phyloP scores from a whole-genome alignment of 2,329 filamentous ascomycete species.

The Exophiala alcalophila region DNA sequence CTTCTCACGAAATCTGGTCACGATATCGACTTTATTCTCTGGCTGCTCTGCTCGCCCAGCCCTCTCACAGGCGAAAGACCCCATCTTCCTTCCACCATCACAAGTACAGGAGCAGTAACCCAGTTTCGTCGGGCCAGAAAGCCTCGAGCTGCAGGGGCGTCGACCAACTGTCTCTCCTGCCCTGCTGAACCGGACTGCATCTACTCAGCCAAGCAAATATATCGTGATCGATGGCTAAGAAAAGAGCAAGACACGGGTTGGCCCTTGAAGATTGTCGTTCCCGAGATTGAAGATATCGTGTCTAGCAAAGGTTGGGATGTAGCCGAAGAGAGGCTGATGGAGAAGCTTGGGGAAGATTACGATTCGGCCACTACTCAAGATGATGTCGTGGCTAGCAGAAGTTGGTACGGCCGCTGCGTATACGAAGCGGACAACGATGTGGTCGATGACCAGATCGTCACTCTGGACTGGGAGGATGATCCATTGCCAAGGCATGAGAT shows the following conservation, averaged over 20 bases:
- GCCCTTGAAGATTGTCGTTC: conserved; percentile 86
- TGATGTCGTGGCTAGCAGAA: conserved; percentile 47
- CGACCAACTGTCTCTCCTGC: conserved; percentile 86
- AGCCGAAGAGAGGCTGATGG: conserved; percentile 52
- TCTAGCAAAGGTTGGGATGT: conserved; percentile 43
- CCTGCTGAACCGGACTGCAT: conserved; percentile 71
- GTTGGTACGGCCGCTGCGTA: conserved; percentile 91
- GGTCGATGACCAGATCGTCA: conserved; percentile 87
- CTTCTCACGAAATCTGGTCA: conserved; percentile 94
- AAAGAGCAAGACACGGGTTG: conserved; percentile 64
- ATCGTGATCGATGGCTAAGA: conserved; percentile 66
- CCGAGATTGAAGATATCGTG: conserved; percentile 80
- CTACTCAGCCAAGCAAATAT: conserved; percentile 82
- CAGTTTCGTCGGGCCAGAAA: conserved; percentile 76
- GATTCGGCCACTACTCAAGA: conserved; percentile 53
- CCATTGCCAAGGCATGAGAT: conserved; percentile 31
- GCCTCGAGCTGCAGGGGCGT: conserved; percentile 66
- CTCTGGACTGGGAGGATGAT: conserved; percentile 80
- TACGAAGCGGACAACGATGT: conserved; percentile 93
- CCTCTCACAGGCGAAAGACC: conserved; percentile 46
- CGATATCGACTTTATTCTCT: conserved; percentile 88
- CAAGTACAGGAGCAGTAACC: conserved; percentile 71
- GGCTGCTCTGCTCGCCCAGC: conserved; percentile 77
- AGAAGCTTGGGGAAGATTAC: conserved; percentile 55
- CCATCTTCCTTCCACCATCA: conserved; percentile 73